phyloP scores from a whole-genome alignment of 164 flowering plant genomes.

The Nymphaea thermarum region DNA sequence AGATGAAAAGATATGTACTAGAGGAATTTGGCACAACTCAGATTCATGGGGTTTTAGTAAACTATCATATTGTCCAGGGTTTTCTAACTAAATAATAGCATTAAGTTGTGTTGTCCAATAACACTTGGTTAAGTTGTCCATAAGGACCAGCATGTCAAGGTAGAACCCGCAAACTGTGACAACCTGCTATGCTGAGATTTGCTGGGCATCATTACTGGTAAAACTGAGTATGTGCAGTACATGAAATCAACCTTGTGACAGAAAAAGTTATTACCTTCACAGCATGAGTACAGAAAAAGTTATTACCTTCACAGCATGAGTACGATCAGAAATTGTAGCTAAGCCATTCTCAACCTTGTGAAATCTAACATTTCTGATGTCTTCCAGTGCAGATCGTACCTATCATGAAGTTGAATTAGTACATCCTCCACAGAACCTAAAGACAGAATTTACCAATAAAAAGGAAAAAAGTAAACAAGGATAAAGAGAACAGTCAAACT shows the following conservation, averaged over 20 bases:
- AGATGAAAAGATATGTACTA: no score
- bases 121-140: no score
- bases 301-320: constrained; percentile 75
- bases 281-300: constrained; percentile 42
- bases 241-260: neutral
- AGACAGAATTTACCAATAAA: neutral
- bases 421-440: neutral
- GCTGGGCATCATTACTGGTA: neutral
- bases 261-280: constrained; percentile 50
- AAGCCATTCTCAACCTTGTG: constrained; percentile 75
- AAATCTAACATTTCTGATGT: constrained; percentile 79
- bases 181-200: no score
- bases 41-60: no score
- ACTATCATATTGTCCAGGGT: no score
- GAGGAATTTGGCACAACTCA: no score
- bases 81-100: no score
- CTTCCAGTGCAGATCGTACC: constrained; percentile 86
- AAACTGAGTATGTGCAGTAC: neutral
- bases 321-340: constrained; percentile 58
- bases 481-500: neutral
- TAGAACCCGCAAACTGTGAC: no score
- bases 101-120: no score
- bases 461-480: constrained; percentile 2
- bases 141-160: no score
- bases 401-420: constrained; percentile 7